Base-by-base conservation (phyloP, 768 basidiomycete genomes). In the Tylopilus rubrobrunneus region DNA sequence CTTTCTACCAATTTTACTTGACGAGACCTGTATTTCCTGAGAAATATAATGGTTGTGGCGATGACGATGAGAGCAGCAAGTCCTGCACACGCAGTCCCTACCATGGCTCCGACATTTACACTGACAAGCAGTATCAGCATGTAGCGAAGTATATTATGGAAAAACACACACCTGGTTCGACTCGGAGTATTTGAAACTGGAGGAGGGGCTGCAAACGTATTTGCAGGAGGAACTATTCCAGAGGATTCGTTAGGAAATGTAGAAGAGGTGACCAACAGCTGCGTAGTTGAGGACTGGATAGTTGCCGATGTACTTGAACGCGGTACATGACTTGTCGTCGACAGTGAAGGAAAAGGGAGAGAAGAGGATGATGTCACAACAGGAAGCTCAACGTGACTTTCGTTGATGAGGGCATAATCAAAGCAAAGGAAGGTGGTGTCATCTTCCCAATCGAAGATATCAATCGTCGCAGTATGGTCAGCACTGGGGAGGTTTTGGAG, bases 321-420 rank as follows among this genome's bases (percentile, higher is more conserved):
- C n/a, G n/a, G n/a, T n/a, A n/a, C n/a, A n/a, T n/a, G n/a, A n/a
- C n/a, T n/a, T n/a, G n/a, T n/a, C n/a, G n/a, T n/a, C n/a, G n/a
- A n/a, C n/a, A n/a, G n/a, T n/a, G n/a, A n/a, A n/a, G n/a, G n/a
- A n/a, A n/a, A n/a, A n/a, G n/a, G n/a, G n/a, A n/a, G n/a, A n/a
- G n/a, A n/a, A n/a, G n/a, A n/a, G n/a, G n/a, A n/a, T n/a, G n/a
- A n/a, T n/a, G n/a, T n/a, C n/a, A n/a, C n/a, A n/a, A n/a, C n/a
- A n/a, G n/a, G n/a, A n/a, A n/a, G n/a, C n/a, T n/a, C n/a, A n/a
- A n/a, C n/a, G n/a, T 41, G 11, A 36, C 43, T 55, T 39, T 62
- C 48, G 25, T 61, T 61, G 39, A 62, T 23, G 25, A n/a, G 34
- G 1, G 56, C 60, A 19, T 56, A 62, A 45, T 62, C 59, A 36